These are phyloP conservation scores for Fusarium sp. DNA, from an alignment of 2,329 filamentous ascomycete species.

Conservation along the genomic window DNA sequence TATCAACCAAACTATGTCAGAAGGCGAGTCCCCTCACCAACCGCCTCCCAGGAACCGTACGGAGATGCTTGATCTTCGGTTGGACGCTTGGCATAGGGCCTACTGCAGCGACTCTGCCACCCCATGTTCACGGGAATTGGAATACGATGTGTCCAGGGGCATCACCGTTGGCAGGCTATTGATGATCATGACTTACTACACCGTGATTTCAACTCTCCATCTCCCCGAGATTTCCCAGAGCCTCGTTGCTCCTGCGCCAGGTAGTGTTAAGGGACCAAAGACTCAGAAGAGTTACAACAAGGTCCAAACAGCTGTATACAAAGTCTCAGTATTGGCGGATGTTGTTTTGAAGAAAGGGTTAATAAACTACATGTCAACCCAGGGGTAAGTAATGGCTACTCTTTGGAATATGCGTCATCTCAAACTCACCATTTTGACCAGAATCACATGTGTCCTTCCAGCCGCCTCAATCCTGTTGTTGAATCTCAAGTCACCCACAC, in stretches of 20 bases:
- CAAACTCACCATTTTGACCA: neutral
- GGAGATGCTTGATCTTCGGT: neutral
- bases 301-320: neutral
- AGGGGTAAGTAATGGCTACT: neutral
- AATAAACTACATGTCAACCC: neutral
- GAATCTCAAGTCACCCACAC: neutral
- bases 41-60: neutral
- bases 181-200: neutral
- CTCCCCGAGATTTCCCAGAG: neutral
- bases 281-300: neutral
- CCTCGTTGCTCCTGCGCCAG: neutral
- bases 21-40: neutral
- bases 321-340: neutral
- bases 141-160: neutral
- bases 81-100: neutral
- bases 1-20: neutral
- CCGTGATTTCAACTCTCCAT: neutral
- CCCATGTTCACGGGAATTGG: neutral
- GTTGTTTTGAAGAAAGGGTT: neutral
- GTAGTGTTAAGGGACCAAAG: neutral
- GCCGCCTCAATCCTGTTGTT: neutral
- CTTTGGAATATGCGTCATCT: neutral
- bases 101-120: neutral
- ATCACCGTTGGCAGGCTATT: neutral
- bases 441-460: neutral